A percentile compares a stretch with the other conserved stretches of the same genome.
Evolutionary conservation across 2,329 filamentous ascomycete species (phyloP).

Genomic region (Claviceps digitariae): DNA sequence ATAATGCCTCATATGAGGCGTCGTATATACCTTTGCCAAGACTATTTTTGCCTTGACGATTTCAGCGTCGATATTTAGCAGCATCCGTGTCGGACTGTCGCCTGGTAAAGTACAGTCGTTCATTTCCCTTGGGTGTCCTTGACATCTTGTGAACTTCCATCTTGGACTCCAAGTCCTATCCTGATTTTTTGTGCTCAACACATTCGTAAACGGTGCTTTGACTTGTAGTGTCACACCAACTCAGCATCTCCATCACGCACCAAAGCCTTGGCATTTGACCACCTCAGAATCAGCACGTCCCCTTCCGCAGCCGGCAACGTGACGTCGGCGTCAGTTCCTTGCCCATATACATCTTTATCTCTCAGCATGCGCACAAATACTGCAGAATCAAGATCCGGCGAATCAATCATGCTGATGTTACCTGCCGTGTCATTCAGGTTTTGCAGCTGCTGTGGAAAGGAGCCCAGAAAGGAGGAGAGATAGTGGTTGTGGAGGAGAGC

Average conservation of each 20-base stretch:
- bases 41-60: background rate
- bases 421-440: slow-evolving; percentile 83
- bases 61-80: background rate
- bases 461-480: slow-evolving; percentile 65
- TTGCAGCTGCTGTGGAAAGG: slow-evolving; percentile 67
- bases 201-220: too few species aligned
- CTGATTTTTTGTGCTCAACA: background rate
- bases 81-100: background rate
- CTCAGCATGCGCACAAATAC: slow-evolving; percentile 69
- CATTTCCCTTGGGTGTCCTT: background rate
- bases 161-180: background rate
- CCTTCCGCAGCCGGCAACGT: slow-evolving; percentile 44
- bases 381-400: slow-evolving; percentile 66
- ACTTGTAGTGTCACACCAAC: slow-evolving; percentile 32
- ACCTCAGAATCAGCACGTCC: slow-evolving; percentile 55
- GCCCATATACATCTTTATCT: slow-evolving; percentile 43
- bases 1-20: too few species aligned
- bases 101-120: background rate
- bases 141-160: background rate
- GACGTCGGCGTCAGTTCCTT: slow-evolving; percentile 51
- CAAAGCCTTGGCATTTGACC: slow-evolving; percentile 57
- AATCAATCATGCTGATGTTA: slow-evolving; percentile 84
- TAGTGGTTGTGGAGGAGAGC: slow-evolving; percentile 76
- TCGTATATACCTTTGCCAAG: background rate
- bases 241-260: slow-evolving; percentile 43